These are phyloP conservation scores for Ziziphus jujuba DNA, from an alignment of 306 rosid species.

Conservation along the genomic window DNA sequence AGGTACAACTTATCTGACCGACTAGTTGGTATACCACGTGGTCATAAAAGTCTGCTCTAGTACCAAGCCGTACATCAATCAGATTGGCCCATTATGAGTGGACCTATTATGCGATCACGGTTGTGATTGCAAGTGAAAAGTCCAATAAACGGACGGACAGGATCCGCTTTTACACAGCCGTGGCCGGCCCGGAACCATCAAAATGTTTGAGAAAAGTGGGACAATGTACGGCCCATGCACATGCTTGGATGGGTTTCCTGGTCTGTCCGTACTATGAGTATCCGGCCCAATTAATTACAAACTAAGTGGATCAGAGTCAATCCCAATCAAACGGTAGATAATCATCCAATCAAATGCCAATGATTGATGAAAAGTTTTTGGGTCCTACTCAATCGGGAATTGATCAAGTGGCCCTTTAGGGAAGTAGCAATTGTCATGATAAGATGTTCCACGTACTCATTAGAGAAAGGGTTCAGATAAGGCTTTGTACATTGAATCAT, in stretches of 20 bases:
- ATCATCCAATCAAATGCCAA: slow-evolving; percentile 14
- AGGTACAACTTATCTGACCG: no score
- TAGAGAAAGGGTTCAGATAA: background rate
- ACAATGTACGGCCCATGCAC: slow-evolving; percentile 32
- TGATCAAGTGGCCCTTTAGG: no score
- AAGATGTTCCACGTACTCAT: slow-evolving; percentile 4
- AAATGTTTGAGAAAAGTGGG: background rate
- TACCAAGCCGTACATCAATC: background rate
- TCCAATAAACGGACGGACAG: slow-evolving; percentile 13
- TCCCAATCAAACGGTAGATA: slow-evolving; percentile 3
- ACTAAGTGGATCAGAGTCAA: background rate
- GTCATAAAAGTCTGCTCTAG: no score
- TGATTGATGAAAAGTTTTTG: slow-evolving; percentile 23
- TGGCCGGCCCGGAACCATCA: slow-evolving; percentile 6
- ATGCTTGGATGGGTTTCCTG: slow-evolving; percentile 13
- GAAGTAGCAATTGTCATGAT: background rate
- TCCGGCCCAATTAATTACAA: background rate
- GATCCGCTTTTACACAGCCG: slow-evolving; percentile 7
- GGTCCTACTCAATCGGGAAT: background rate
- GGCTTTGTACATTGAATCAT: background rate
- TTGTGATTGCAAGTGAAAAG: background rate
- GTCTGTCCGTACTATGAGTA: slow-evolving; percentile 13
- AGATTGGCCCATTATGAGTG: background rate
- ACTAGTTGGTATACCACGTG: no score
- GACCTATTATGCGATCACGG: no score